Evolutionary conservation across 2,329 filamentous ascomycete genomes (phyloP), one percentile per base, ranked within the genome.

Genomic region (Microascus cirrosus): DNA sequence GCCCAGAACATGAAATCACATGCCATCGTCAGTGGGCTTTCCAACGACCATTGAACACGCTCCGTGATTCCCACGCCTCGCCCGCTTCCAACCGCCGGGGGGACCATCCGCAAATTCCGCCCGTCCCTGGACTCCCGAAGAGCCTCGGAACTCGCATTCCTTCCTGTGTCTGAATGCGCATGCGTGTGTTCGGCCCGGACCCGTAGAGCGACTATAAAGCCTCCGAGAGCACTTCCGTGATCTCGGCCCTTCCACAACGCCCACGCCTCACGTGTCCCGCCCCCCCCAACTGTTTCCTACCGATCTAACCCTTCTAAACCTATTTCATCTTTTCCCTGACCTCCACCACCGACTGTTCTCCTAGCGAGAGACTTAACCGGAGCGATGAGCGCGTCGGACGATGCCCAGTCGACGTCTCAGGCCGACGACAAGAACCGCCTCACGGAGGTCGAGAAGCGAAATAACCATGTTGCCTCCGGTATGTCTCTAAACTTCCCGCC

Each of bases 401-500:
- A 57, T 34, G 28, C 42, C 55, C 45, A 57, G 34, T 57, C 55
- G 2, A 34, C 11, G n/a, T 35, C 45, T 4, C 58, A 58, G 22
- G 55, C 61, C 20, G 75, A 79, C 28, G 77, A 78, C 55, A 79
- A 77, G 68, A 75, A 75, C 48, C 75, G 77, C 39, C 68, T 80
- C 35, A 80, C 77, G 6, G 77, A 79, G 59, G 75, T 77, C 55
- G 77, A 80, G 65, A 80, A 80, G 70, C 80, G 80, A 65, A 75
- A 78, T 63, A 80, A 80, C 58, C 77, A 80, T 62, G 79, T 80
- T 61, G 76, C 75, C 56, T 80, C 77, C 61, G 77, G 77, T 78
- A 73, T 18, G 39, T 56, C 25, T 18, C 25, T 32, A 5, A 18
- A 36, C 20, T 25, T 36, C 22, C 48, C 34, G 28, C 55, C 53